Conservation (phyloP, 805 yeast genomes). For the Metschnikowia drakensbergensis region DNA sequence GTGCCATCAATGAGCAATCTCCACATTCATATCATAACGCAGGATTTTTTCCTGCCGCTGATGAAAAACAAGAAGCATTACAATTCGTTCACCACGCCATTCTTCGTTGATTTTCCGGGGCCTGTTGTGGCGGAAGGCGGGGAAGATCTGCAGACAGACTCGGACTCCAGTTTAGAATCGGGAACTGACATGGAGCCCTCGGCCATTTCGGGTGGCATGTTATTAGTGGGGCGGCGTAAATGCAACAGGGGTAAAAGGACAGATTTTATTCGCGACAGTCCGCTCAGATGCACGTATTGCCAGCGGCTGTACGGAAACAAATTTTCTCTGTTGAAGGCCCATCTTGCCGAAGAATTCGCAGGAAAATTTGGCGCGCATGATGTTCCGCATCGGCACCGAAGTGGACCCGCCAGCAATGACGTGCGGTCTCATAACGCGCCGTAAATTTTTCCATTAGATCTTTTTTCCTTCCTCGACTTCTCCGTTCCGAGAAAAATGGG, state of each 20-base stretch:
- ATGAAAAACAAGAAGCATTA: constrained; percentile 65
- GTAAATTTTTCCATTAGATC: constrained; percentile 2
- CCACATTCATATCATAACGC: constrained; percentile 70
- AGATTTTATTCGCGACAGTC: constrained; percentile 12
- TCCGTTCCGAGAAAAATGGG: background rate
- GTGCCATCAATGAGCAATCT: constrained; percentile 66
- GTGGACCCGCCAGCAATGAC: background rate
- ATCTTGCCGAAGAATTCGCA: constrained; percentile 24
- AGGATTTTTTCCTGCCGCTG: constrained; percentile 52
- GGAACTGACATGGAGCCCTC: background rate
- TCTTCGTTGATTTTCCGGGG: constrained; percentile 54
- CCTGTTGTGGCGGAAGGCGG: constrained; percentile 18
- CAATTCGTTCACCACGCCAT: constrained; percentile 63
- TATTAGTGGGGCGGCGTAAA: background rate
- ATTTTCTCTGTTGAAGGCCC: constrained; percentile 26
- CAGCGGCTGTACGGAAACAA: constrained; percentile 22
- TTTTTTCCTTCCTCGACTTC: background rate
- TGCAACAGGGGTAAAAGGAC: background rate
- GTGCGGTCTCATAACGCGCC: background rate
- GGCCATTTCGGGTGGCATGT: background rate
- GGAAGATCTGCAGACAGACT: background rate
- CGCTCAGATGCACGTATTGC: constrained; percentile 29
- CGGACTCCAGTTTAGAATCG: constrained; percentile 3
- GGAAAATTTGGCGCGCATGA: constrained; percentile 11
- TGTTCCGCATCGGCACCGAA: background rate